Evolutionary conservation across 1,284 basidiomycete genomes (phyloP).

Genomic region (Boletus smithii): DNA sequence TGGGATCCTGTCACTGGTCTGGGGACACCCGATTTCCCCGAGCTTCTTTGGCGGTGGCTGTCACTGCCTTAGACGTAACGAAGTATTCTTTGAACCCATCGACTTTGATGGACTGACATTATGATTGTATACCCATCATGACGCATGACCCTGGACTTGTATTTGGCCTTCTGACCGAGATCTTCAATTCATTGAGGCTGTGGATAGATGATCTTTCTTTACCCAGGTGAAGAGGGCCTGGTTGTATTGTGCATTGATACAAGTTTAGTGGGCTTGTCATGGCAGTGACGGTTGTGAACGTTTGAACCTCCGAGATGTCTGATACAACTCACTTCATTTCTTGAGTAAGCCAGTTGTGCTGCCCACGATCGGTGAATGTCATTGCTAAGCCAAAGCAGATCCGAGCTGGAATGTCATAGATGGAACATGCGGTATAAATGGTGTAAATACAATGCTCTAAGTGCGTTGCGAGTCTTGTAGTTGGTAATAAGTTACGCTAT

Average conservation of each 20-base stretch:
- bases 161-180: too few species aligned
- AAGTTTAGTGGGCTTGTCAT: too few species aligned
- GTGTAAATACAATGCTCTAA: slow-evolving; percentile 20
- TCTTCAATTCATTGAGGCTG: too few species aligned
- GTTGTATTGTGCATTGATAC: too few species aligned
- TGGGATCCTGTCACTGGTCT: slow-evolving; percentile 38
- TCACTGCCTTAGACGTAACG: slow-evolving; percentile 19
- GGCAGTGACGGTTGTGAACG: neutral
- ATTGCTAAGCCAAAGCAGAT: neutral
- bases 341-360: neutral
- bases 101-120: too few species aligned
- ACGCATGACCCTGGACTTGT: too few species aligned
- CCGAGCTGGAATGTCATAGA: slow-evolving; percentile 12
- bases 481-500: slow-evolving; percentile 17
- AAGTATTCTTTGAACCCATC: neutral
- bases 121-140: too few species aligned
- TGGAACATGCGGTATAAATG: slow-evolving; percentile 15
- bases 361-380: neutral
- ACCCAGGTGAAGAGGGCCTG: neutral
- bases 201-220: neutral
- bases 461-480: slow-evolving; percentile 2
- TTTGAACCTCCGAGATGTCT: neutral
- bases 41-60: slow-evolving; percentile 24
- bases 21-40: slow-evolving; percentile 27
- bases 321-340: neutral